Base-by-base conservation (phyloP, 495 filamentous ascomycete species). In the Daldinia childiae region DNA sequence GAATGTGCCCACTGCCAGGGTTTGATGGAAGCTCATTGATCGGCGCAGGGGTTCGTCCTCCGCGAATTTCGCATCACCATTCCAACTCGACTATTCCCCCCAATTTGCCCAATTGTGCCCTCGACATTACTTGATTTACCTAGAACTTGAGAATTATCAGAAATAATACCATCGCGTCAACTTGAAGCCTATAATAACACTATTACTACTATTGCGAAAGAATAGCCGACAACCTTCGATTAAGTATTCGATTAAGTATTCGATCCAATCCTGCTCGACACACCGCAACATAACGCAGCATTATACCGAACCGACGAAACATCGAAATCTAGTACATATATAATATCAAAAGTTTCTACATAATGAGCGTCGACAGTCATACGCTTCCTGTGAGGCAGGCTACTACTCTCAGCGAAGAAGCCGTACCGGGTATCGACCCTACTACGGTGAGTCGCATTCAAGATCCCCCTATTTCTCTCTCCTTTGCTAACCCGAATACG, bases 341-440 rank as follows among this genome's bases (percentile, higher is more conserved):
- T n/a, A 50, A 29, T 50, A 29, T 5, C 38, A 34, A 38, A 4
- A 41, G n/a, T 17, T 19, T 26, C 34, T 24, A 14, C 48, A 76
- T 30, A 12, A 77, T 77, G 76, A 77, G 76, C 51, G 73, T 82
- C 60, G 76, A 80, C 51, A 79, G 79, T 21, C 62, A 79, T 57
- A 75, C 80, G 68, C 81, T 89, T 77, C 87, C 90, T 30, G 75
- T 86, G 62, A 84, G 90, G 66, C 85, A 90, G 64, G 80, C 74
- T 15, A 89, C 89, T 14, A 76, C 79, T 65, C 62, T 86, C 66
- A 85, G 82, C 78, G 86, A 85, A 17, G 82, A 86, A 68, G 91
- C 91, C 9, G 86, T 95, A 58, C 90, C 92, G 1, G 86, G 90
- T n/a, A 87, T 89, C 48, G 92, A 96, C 77, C 92, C 91, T 76